A percentile compares a stretch with the other conserved stretches of the same genome.
Conservation (phyloP, 2,329 filamentous ascomycete species). For the Claviceps sp. region DNA sequence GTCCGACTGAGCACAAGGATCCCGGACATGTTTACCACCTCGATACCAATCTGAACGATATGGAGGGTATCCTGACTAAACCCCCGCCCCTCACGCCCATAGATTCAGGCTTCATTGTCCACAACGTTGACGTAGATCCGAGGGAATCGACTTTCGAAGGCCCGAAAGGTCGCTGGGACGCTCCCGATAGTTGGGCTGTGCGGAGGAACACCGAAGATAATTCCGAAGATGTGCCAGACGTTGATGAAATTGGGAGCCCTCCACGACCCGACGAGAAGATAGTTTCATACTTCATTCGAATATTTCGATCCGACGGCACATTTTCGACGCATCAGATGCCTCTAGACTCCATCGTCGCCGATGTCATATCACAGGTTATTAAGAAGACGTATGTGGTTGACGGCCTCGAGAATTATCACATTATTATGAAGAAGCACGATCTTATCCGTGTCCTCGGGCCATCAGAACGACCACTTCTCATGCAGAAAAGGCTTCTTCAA, state of each 20-base stretch:
- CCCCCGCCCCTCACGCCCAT: slow-evolving; percentile 60
- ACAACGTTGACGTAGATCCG: slow-evolving; percentile 29
- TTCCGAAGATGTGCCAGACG: slow-evolving; percentile 40
- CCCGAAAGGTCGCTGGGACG: slow-evolving; percentile 63
- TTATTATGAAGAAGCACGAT: slow-evolving; percentile 88
- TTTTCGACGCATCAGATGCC: slow-evolving; percentile 84
- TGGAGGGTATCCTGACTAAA: slow-evolving; percentile 78
- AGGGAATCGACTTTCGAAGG: slow-evolving; percentile 19
- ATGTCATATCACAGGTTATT: slow-evolving; percentile 79
- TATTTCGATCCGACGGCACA: slow-evolving; percentile 86
- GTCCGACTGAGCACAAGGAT: slow-evolving; percentile 44
- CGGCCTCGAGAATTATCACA: slow-evolving; percentile 85
- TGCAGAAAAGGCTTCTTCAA: slow-evolving; percentile 83
- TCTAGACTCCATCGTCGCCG: slow-evolving; percentile 70
- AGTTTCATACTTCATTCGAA: slow-evolving; percentile 77
- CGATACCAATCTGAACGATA: slow-evolving; percentile 77
- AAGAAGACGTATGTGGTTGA: slow-evolving; percentile 92
- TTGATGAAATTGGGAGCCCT: slow-evolving; percentile 55
- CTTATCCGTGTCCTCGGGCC: slow-evolving; percentile 68
- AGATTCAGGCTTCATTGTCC: slow-evolving; percentile 39
- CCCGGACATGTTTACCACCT: slow-evolving; percentile 57
- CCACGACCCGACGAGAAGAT: slow-evolving; percentile 61
- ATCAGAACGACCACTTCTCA: slow-evolving; percentile 69
- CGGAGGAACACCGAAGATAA: slow-evolving; percentile 58
- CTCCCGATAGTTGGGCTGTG: slow-evolving; percentile 93